phyloP scores from a whole-genome alignment of 2,329 filamentous ascomycete genomes.

The Cladophialophora yegresii region DNA sequence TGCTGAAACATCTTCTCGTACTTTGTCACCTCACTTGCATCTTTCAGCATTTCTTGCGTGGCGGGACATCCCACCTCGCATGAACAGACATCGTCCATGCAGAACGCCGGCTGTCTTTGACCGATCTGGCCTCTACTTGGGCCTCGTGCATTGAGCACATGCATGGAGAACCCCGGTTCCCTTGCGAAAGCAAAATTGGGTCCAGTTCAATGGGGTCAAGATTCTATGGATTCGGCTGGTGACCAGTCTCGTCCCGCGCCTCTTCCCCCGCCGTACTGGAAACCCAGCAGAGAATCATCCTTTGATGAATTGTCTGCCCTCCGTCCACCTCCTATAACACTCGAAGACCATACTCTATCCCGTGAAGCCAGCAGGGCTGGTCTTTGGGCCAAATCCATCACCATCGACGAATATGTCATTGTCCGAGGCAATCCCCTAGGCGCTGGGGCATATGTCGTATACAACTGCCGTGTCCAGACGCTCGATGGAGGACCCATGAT shows the following conservation, averaged over 20 bases:
- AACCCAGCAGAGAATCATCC: slow-evolving; percentile 47
- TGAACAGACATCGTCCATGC: not conserved
- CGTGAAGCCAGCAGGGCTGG: slow-evolving; percentile 57
- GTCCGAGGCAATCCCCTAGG: slow-evolving; percentile 55
- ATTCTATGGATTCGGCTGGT: not conserved
- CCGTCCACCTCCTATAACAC: slow-evolving; percentile 55
- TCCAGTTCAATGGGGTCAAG: slow-evolving; percentile 9
- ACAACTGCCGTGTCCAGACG: slow-evolving; percentile 86
- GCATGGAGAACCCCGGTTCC: slow-evolving; percentile 26
- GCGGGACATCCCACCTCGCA: slow-evolving; percentile 9
- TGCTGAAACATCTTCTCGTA: slow-evolving; percentile 13
- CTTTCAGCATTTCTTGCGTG: not conserved
- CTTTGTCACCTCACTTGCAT: slow-evolving; percentile 7
- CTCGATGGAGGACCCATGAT: slow-evolving; percentile 65
- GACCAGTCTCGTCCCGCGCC: slow-evolving; percentile 6
- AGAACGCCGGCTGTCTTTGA: not conserved
- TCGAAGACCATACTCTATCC: slow-evolving; percentile 64
- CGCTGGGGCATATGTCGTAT: slow-evolving; percentile 90
- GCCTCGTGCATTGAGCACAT: slow-evolving; percentile 18
- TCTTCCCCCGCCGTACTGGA: slow-evolving; percentile 49
- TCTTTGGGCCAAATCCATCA: slow-evolving; percentile 64
- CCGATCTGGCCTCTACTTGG: not conserved
- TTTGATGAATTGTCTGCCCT: slow-evolving; percentile 45
- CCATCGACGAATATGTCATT: slow-evolving; percentile 63
- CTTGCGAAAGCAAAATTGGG: slow-evolving; percentile 11